Percentiles rank a stretch among this genome's conserved stretches.
Evolutionary conservation across 179 eudicot genomes (phyloP).

Genomic region (Beta macrorhiza): DNA sequence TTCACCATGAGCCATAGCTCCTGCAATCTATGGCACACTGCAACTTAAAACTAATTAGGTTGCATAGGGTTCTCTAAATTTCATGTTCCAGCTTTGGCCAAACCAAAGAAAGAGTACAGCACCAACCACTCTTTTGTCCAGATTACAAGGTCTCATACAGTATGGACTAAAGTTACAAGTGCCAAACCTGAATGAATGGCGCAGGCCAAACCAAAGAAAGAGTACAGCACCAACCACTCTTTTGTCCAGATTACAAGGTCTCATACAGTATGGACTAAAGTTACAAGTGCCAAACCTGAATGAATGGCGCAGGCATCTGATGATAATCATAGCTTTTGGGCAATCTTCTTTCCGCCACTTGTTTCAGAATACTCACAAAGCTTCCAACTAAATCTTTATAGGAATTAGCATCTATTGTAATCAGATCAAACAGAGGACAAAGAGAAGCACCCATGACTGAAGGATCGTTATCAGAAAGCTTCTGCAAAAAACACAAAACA

Average conservation of each 20-base stretch:
- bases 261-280: not conserved
- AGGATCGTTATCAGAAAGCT: slow-evolving; percentile 91
- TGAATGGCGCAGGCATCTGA: slow-evolving; percentile 99
- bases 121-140: not conserved
- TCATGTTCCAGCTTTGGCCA: slow-evolving; percentile 4
- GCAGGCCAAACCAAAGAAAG: not conserved
- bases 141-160: no score
- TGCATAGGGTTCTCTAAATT: not conserved
- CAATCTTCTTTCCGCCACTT: slow-evolving; percentile 90
- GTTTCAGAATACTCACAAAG: slow-evolving; percentile 90
- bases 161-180: no score
- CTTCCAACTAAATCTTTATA: slow-evolving; percentile 85
- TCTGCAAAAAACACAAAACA: slow-evolving; percentile 50
- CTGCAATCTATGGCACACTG: not conserved
- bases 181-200: no score
- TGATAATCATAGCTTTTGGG: slow-evolving; percentile 96
- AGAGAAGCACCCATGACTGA: slow-evolving; percentile 98
- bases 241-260: not conserved
- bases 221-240: not conserved
- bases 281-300: slow-evolving; percentile 53
- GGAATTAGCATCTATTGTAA: slow-evolving; percentile 60
- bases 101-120: not conserved
- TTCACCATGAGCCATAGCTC: not conserved
- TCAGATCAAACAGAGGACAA: slow-evolving; percentile 84
- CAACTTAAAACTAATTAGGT: not conserved